Percentiles rank a stretch among this genome's conserved stretches.
Evolutionary conservation across 352 stramenopile genomes (phyloP).

Genomic region (Globisporangium mamillatum): DNA sequence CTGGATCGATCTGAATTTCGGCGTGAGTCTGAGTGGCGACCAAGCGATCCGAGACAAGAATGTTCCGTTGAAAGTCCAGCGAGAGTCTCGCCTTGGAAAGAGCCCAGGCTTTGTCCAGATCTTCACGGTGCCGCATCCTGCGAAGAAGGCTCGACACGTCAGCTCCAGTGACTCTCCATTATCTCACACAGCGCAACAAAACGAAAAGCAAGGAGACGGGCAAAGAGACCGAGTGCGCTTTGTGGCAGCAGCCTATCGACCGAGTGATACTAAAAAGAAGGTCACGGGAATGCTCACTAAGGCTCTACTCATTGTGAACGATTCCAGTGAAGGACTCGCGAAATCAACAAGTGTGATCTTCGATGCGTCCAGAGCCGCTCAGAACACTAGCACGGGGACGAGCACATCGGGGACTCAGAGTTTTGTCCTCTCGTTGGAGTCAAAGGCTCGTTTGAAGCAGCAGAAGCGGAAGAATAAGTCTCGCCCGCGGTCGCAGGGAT

Average conservation of each 20-base stretch:
- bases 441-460: constrained; percentile 13
- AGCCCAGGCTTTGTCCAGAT: constrained; percentile 79
- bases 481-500: constrained; percentile 16
- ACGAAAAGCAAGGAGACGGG: background rate
- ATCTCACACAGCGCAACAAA: background rate
- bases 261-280: constrained; percentile 19
- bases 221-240: constrained; percentile 12
- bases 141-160: background rate
- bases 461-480: constrained; percentile 13
- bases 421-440: constrained; percentile 1
- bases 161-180: background rate
- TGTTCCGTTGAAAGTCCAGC: constrained; percentile 66
- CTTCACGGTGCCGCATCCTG: constrained; percentile 45
- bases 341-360: constrained; percentile 2
- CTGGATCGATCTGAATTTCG: constrained; percentile 98
- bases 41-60: constrained; percentile 89
- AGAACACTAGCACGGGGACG: background rate
- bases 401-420: background rate
- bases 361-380: constrained; percentile 1
- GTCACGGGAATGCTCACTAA: constrained; percentile 19
- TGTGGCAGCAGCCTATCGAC: constrained; percentile 6
- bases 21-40: constrained; percentile 74
- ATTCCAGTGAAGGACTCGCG: constrained; percentile 5
- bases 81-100: constrained; percentile 32
- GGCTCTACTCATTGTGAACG: constrained; percentile 16